Percentiles rank a stretch among this genome's conserved stretches.
phyloP scores from a whole-genome alignment of 495 filamentous ascomycete genomes.

The Penicillium daleae region DNA sequence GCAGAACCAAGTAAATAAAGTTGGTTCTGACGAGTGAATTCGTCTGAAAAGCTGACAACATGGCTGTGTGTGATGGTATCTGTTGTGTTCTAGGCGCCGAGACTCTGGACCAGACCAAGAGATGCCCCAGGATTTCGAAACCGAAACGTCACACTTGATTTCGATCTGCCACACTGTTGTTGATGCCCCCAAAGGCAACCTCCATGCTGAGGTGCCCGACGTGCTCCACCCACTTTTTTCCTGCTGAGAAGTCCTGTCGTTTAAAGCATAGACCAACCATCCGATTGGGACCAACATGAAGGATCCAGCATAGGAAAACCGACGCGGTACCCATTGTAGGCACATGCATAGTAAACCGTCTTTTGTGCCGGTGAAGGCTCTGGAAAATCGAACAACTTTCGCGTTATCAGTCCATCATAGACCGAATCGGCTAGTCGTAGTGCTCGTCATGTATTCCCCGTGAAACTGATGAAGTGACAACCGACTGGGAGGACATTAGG shows the following conservation, averaged over 20 bases:
- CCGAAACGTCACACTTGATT: constrained; percentile 19
- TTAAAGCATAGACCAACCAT: constrained; percentile 39
- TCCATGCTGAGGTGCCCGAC: constrained; percentile 36
- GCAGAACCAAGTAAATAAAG: constrained; percentile 30
- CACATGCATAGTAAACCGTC: constrained; percentile 50
- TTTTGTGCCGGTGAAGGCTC: constrained; percentile 42
- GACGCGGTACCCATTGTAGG: constrained; percentile 46
- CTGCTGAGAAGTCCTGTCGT: constrained; percentile 26
- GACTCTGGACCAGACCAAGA: constrained; percentile 29
- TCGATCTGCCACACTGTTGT: constrained; percentile 23
- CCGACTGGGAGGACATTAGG: constrained; percentile 46
- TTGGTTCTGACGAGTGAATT: constrained; percentile 59
- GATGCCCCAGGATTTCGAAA: constrained; percentile 31
- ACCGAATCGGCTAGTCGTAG: constrained; percentile 37
- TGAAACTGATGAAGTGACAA: constrained; percentile 38
- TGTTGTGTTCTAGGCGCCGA: constrained; percentile 44
- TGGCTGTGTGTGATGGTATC: constrained; percentile 45
- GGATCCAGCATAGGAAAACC: constrained; percentile 49
- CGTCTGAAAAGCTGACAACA: constrained; percentile 27
- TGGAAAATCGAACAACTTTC: constrained; percentile 46
- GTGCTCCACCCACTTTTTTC: constrained; percentile 43
- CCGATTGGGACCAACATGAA: constrained; percentile 45
- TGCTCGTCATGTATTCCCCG: constrained; percentile 43
- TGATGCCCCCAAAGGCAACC: constrained; percentile 36
- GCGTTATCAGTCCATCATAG: constrained; percentile 32